Base-by-base conservation (phyloP, 495 filamentous ascomycete species). In the Penicillium macrosclerotiorum region DNA sequence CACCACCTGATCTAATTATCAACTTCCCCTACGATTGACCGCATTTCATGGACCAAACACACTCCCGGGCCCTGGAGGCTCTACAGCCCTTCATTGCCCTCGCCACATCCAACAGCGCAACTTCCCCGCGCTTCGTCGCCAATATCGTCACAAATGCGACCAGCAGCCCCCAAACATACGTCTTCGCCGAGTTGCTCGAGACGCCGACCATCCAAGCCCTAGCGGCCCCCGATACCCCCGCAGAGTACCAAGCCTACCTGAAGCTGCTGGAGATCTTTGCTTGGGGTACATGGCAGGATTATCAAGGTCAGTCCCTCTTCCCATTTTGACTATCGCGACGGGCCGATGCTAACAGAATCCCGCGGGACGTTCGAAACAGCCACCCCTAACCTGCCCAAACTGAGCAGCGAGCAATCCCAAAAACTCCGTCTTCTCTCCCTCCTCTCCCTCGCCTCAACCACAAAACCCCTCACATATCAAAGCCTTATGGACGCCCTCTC, bases 371-470 rank as follows among this genome's bases (percentile, higher is more conserved):
- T 36, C 11, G 6, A 14, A 47, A 56, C 41, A 16, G 31, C 20
- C 13, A 36, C 49, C 11, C 60, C 74, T 11, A 55, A 64, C 42
- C 87, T 97, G 29, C 93, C 93, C 18, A 45, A 66, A 2, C 80
- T 97, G 37, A 87, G 78, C 63, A 69, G 76, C 0, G 71, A 80
- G 36, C 94, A 98, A 72, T 66, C 73, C 25, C 77, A 83, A 41
- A 97, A 98, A 68, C 90, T 98, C 34, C 86, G 87, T 43, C 89
- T 96, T 51, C 82, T 98, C 34, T 86, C 92, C 29, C 83, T 98
- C 51, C 78, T 97, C 42, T 81, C 87, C 9, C 77, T 95, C 50
- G 68, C 78, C 25, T 73, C 83, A 55, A 76, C 79, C 27, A 73
- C 74, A 22, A 73, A 80, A 51, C 76, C 76, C 18, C 82, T 96